Base-by-base conservation (phyloP, 805 yeast species). In the Candida stauntonica region DNA sequence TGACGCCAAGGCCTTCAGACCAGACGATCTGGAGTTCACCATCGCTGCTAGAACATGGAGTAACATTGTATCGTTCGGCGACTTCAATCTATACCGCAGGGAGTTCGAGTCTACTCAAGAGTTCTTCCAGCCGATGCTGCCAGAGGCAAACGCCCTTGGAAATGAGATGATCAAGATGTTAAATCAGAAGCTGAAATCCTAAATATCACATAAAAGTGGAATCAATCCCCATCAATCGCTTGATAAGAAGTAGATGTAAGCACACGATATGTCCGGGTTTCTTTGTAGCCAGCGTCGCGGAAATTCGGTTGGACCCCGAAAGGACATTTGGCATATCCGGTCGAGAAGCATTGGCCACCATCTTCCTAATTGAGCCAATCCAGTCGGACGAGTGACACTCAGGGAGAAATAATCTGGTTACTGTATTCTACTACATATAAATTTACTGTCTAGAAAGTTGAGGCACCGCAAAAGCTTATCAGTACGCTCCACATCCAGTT, bases 41-140 rank as follows among this genome's bases (percentile, higher is more conserved):
- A 72, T 89, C 34, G 95, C 97, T 1, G 94, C 98, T 0, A 71
- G 95, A 48, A 38, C 58, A 23, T 93, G 98, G 98, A 78, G 95
- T 29, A 79, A 76, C 38, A 77, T 89, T 27, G 87, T 93, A 0
- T 67, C 80, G 2, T 75, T 76, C 53, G 91, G 87, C 11, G 82
- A 80, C 58, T 89, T 79, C 57, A 75, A 77, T 7, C 62, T 82
- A 36, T 93, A 93, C 67, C 70, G 73, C 43, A 62, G 63, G 30
- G 79, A 78, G 55, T 93, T 93, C 58, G 89, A 81, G 50, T 72
- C 72, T 32, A 85, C 94, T 0, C 96, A 87, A 56, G 56, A 67
- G n/a, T 93, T 85, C 60, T 93, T 93, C 63, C 64, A 73, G 44
- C 94, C 87, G 11, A 89, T 81, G 85, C 73, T 89, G 38, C 79